Conservation (phyloP, 352 stramenopile species). For the Phytopythium oedochilum region DNA sequence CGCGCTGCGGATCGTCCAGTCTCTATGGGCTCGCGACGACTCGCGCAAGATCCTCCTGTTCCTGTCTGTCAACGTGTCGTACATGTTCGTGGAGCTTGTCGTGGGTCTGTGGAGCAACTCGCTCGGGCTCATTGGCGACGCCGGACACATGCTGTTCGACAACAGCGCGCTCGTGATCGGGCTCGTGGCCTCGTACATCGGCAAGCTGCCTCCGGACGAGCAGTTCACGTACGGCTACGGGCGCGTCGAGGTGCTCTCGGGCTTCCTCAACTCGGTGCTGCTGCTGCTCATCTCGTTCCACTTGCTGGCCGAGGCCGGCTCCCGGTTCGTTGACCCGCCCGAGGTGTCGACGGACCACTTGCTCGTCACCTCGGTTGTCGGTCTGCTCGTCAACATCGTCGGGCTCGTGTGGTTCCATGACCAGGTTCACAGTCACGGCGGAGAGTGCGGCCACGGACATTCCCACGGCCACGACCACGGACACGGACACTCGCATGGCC, state of each 20-base stretch:
- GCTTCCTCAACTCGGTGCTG: constrained; percentile 84
- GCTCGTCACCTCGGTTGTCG: constrained; percentile 77
- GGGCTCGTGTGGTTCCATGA: constrained; percentile 90
- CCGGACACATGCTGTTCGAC: constrained; percentile 89
- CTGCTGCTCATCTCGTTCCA: constrained; percentile 82
- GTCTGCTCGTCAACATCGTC: constrained; percentile 83
- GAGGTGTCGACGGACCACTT: constrained; percentile 83
- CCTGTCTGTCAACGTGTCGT: constrained; percentile 69
- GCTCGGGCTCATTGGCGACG: constrained; percentile 81
- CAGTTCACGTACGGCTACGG: constrained; percentile 86
- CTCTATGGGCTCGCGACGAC: constrained; percentile 49
- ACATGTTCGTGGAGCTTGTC: constrained; percentile 86
- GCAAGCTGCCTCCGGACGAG: constrained; percentile 56
- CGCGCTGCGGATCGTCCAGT: constrained; percentile 20
- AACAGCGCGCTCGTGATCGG: constrained; percentile 83
- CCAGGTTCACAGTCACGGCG: constrained; percentile 69
- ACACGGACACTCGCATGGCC: constrained; percentile 17
- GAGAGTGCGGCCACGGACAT: constrained; percentile 33
- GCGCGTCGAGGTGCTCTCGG: constrained; percentile 82
- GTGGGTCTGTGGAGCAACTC: constrained; percentile 85
- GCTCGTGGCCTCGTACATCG: constrained; percentile 79
- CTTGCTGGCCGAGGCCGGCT: constrained; percentile 73
- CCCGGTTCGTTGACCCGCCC: constrained; percentile 68
- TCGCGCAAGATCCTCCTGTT: constrained; percentile 84
- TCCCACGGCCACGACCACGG: constrained; percentile 54